These are phyloP conservation scores for Ceratobasidium theobromae DNA, from an alignment of 1,284 basidiomycete genomes.

Conservation along the genomic window DNA sequence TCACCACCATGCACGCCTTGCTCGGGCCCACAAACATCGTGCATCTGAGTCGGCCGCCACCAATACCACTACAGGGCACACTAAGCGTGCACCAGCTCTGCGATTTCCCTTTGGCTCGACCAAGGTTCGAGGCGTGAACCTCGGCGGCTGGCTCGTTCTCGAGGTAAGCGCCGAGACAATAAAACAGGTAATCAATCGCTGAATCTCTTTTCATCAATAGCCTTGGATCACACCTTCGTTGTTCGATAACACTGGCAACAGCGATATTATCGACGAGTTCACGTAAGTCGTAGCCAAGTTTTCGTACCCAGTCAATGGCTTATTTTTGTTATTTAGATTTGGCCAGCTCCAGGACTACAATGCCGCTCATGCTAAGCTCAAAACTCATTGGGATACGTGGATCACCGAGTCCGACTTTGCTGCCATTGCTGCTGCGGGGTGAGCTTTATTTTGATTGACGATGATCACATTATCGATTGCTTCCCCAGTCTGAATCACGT, in stretches of 20 bases:
- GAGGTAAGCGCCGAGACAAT: background rate
- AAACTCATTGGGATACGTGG: slow-evolving; percentile 78
- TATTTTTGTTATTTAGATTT: slow-evolving; percentile 50
- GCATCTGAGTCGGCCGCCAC: background rate
- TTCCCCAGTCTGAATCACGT: slow-evolving; percentile 33
- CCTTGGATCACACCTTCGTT: slow-evolving; percentile 85
- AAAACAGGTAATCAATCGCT: background rate
- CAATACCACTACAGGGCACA: background rate
- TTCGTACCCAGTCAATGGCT: background rate
- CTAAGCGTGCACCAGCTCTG: slow-evolving; percentile 15
- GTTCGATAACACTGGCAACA: slow-evolving; percentile 56
- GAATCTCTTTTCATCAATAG: slow-evolving; percentile 42
- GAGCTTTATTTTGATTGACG: background rate
- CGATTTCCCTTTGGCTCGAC: slow-evolving; percentile 35
- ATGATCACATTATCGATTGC: background rate
- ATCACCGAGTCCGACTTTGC: slow-evolving; percentile 76
- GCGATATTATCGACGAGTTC: slow-evolving; percentile 75
- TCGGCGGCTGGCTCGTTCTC: slow-evolving; percentile 76
- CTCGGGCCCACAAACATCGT: slow-evolving; percentile 11
- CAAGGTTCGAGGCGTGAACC: slow-evolving; percentile 53
- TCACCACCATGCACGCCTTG: background rate
- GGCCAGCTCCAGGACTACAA: slow-evolving; percentile 43
- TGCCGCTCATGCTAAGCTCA: slow-evolving; percentile 54
- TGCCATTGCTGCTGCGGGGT: slow-evolving; percentile 32
- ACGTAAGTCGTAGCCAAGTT: slow-evolving; percentile 66